These are phyloP conservation scores for Rubia yunnanensis DNA, from an alignment of 257 asterid species.

Conservation along the genomic window DNA sequence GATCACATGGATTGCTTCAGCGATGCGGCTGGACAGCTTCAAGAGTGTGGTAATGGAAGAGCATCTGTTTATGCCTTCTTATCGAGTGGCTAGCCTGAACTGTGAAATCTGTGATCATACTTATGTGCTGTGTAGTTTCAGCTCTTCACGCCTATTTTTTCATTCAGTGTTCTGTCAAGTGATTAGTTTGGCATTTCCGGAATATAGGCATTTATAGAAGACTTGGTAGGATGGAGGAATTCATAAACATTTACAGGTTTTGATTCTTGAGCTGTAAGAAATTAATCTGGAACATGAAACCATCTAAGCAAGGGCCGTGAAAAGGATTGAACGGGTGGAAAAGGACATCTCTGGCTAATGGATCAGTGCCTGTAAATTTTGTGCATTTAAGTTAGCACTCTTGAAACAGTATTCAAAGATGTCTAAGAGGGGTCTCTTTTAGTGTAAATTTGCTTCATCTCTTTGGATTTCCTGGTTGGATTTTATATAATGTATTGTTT, in stretches of 20 bases:
- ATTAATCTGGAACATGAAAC: background rate
- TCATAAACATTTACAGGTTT: constrained; percentile 1
- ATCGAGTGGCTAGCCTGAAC: background rate
- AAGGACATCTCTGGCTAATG: background rate
- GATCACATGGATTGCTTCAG: constrained; percentile 91
- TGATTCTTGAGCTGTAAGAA: background rate
- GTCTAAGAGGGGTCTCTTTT: no score
- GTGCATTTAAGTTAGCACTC: background rate
- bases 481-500: background rate
- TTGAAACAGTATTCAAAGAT: background rate
- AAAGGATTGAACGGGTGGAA: background rate
- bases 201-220: background rate
- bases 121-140: background rate
- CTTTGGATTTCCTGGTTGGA: background rate
- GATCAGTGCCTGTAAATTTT: background rate
- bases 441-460: background rate
- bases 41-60: constrained; percentile 60
- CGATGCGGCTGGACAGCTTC: constrained; percentile 87
- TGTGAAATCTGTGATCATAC: background rate
- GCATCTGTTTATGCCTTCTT: background rate
- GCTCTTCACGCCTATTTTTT: background rate
- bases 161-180: no score
- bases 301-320: background rate
- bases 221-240: background rate
- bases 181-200: background rate